Conservation (phyloP, 768 basidiomycete species). For the Phlebiopsis flavidoalba region DNA sequence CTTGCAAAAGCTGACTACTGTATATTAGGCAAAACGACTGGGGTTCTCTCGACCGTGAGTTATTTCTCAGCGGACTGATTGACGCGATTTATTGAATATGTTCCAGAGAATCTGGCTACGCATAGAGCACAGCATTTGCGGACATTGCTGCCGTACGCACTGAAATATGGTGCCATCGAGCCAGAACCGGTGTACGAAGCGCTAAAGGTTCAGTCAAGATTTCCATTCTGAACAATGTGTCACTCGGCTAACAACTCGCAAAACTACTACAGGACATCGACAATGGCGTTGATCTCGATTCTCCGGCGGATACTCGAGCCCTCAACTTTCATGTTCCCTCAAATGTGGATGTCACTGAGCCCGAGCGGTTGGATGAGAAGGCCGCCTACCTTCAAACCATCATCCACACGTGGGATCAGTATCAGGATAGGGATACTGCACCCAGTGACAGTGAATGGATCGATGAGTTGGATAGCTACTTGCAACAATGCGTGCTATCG, state of each 20-base stretch:
- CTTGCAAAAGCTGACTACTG: slow-evolving; percentile 41
- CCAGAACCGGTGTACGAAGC: slow-evolving; percentile 40
- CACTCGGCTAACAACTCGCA: background rate
- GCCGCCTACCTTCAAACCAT: background rate
- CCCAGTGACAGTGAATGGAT: slow-evolving; percentile 39
- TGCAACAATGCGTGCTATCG: slow-evolving; percentile 34
- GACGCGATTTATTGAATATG: background rate
- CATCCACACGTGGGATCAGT: slow-evolving; percentile 25
- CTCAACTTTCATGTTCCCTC: slow-evolving; percentile 29
- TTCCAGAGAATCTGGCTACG: slow-evolving; percentile 23
- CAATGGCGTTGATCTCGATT: slow-evolving; percentile 35
- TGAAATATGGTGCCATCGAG: slow-evolving; percentile 43
- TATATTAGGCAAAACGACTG: slow-evolving; percentile 53
- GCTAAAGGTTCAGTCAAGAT: slow-evolving; percentile 37
- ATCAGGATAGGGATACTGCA: slow-evolving; percentile 28
- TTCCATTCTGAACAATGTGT: background rate
- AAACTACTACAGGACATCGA: slow-evolving; percentile 42
- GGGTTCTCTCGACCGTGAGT: slow-evolving; percentile 58
- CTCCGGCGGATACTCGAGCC: slow-evolving; percentile 26
- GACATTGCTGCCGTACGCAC: slow-evolving; percentile 39
- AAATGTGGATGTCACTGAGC: slow-evolving; percentile 5
- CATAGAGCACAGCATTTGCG: slow-evolving; percentile 33
- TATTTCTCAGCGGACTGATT: background rate
- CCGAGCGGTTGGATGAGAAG: slow-evolving; percentile 23
- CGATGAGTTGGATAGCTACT: slow-evolving; percentile 29